These are phyloP conservation scores for Quercus lobata DNA, from an alignment of 331 rosid genomes.

Conservation along the genomic window DNA sequence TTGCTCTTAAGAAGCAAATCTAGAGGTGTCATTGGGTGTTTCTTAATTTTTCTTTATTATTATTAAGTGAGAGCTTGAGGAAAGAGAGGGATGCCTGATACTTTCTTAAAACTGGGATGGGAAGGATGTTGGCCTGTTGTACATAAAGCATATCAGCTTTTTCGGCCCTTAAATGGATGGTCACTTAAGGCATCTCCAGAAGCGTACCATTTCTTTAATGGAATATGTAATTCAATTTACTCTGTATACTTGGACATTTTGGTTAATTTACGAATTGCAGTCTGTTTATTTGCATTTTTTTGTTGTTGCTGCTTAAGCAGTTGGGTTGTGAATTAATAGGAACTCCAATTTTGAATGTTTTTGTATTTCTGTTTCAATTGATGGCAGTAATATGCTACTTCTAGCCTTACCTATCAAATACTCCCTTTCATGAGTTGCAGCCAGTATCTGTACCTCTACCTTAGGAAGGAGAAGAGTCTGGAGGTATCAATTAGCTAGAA, in stretches of 20 bases:
- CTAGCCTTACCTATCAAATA: not conserved
- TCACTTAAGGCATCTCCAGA: conserved; percentile 45
- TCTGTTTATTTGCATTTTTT: conserved; percentile 8
- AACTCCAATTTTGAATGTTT: not conserved
- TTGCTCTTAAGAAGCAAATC: conserved; percentile 28
- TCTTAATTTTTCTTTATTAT: conserved; percentile 40
- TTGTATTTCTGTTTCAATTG: not conserved
- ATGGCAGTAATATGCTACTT: not conserved
- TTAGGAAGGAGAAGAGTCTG: not conserved
- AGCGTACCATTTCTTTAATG: conserved; percentile 39
- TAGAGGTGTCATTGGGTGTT: conserved; percentile 38
- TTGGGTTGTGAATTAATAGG: not conserved
- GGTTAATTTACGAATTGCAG: conserved; percentile 37
- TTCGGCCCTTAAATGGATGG: conserved; percentile 51
- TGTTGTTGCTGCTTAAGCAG: not conserved
- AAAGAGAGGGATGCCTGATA: conserved; percentile 50
- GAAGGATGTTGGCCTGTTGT: conserved; percentile 71
- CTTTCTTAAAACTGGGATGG: conserved; percentile 30
- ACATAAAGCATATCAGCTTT: conserved; percentile 66
- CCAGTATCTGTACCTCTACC: not conserved
- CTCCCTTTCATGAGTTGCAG: not conserved
- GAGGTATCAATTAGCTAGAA: not conserved
- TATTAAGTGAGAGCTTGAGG: conserved; percentile 49
- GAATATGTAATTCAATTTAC: conserved; percentile 47
- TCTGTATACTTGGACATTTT: conserved; percentile 44